Evolutionary conservation across 495 filamentous ascomycete species (phyloP), one percentile per base, ranked within the genome.

Genomic region (Hypoxylon cercidicola): DNA sequence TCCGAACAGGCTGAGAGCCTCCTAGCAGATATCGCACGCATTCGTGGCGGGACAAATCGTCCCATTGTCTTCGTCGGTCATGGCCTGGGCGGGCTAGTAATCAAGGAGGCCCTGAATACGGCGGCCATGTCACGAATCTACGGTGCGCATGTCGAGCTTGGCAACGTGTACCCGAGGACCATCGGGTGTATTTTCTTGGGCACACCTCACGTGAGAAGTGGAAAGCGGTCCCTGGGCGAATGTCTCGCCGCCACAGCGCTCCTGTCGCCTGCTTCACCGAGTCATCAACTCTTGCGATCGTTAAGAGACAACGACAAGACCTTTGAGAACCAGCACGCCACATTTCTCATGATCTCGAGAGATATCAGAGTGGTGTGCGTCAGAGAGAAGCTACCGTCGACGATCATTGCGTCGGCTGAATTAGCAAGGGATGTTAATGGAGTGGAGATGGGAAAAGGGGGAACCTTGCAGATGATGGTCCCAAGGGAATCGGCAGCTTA

Each of bases 21-120:
- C 3, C 46, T 75, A 0, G 53, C 59, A 4, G 70, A 75, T 39
- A 64, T 73, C 18, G 55, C 70, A 6, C 61, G 67, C 2, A 18
- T 72, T 4, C 64, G 69, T 1, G 44, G 39, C 34, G 66, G 60
- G 20, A 68, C 57, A 23, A 73, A 40, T n/a, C 71, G 77, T 1
- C 74, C 77, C 21, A 66, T 78, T 25, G 64, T 79, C 32, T 77
- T 79, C 35, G 44, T 78, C 4, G 69, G 75, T 20, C 77, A 79
- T 44, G 72, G 70, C 21, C 37, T 79, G 1, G 77, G 76, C 8
- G 77, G 76, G 4, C 39, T 79, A 0, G 49, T 79, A 0, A 46
- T 78, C 35, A 77, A 79, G 57, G 70, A 76, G 55, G 71, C 74
- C 15, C 53, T 76, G 39, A 60, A 65, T 62, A 71, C 65, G n/a